These are phyloP conservation scores for Glycine tomentella DNA, from an alignment of 306 rosid genomes.

Conservation along the genomic window DNA sequence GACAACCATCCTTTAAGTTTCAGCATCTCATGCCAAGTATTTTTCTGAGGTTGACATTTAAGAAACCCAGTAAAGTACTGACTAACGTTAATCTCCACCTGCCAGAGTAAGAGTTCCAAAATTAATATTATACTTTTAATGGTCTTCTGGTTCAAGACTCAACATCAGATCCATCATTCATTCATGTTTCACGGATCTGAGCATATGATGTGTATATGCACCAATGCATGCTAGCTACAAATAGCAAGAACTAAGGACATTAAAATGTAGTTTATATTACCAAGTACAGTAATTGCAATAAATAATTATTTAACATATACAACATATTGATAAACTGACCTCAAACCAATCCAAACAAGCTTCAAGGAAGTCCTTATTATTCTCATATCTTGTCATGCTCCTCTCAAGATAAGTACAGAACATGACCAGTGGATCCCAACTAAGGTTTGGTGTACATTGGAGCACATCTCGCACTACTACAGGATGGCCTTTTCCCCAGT, in stretches of 20 bases:
- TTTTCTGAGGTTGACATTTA: conserved; percentile 61
- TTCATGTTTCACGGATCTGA: conserved; percentile 5
- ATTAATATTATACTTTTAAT: conserved; percentile 22
- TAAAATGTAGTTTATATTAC: conserved; percentile 19
- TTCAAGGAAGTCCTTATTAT: conserved; percentile 66
- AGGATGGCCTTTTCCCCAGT: conserved; percentile 97
- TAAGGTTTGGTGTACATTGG: conserved; percentile 60
- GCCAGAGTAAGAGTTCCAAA: conserved; percentile 52
- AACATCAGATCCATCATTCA: conserved; percentile 16
- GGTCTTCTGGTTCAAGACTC: conserved; percentile 23
- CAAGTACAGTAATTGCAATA: conserved; percentile 18
- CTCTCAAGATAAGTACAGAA: conserved; percentile 85
- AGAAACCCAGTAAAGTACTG: conserved; percentile 87
- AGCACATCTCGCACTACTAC: conserved; percentile 78
- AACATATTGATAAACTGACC: conserved; percentile 65
- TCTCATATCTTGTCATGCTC: conserved; percentile 76
- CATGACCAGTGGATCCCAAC: conserved; percentile 91
- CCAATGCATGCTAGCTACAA: conserved; percentile 19
- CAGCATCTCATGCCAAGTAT: conserved; percentile 72
- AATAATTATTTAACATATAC: conserved; percentile 29
- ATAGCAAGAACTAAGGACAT: conserved; percentile 17
- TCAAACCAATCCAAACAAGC: conserved; percentile 96
- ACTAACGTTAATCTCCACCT: conserved; percentile 92
- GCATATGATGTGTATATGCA: not conserved
- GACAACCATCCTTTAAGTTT: conserved; percentile 91